Evolutionary conservation across 495 filamentous ascomycete species (phyloP).

Genomic region (Lentithecium fluviatile): DNA sequence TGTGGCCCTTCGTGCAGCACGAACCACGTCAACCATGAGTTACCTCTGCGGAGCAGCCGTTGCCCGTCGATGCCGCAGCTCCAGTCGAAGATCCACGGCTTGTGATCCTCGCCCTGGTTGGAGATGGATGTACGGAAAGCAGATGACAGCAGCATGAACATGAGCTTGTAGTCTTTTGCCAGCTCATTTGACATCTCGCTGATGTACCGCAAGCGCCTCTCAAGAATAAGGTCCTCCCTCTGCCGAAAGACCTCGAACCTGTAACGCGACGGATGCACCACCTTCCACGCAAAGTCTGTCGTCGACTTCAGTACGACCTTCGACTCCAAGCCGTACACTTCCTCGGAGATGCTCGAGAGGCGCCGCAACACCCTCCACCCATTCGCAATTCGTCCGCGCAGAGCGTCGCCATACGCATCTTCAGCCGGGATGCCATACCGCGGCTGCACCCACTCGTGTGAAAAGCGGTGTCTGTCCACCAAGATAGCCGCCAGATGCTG

Average conservation of each 20-base stretch:
- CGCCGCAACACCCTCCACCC: constrained; percentile 22
- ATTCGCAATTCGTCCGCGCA: constrained; percentile 22
- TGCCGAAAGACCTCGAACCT: constrained; percentile 14
- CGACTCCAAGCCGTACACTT: constrained; percentile 12
- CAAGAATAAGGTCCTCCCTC: constrained; percentile 17
- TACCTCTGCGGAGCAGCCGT: constrained; percentile 22
- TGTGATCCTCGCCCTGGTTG: constrained; percentile 16
- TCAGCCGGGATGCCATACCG: constrained; percentile 30
- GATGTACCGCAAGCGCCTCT: constrained; percentile 23
- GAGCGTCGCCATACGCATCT: constrained; percentile 22
- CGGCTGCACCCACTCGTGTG: constrained; percentile 8
- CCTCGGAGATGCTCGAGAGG: constrained; percentile 25
- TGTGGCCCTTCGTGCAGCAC: constrained; percentile 31
- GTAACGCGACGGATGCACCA: constrained; percentile 18
- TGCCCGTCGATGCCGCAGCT: constrained; percentile 26
- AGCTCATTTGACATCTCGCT: not conserved
- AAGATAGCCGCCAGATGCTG: constrained; percentile 27
- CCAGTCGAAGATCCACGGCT: constrained; percentile 33
- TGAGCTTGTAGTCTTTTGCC: constrained; percentile 32
- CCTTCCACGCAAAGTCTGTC: constrained; percentile 12
- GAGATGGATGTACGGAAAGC: constrained; percentile 24
- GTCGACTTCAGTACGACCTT: constrained; percentile 5
- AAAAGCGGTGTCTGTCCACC: constrained; percentile 30
- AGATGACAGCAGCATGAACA: constrained; percentile 30
- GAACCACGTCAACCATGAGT: constrained; percentile 35